phyloP scores from a whole-genome alignment of 2,329 filamentous ascomycete species.

The Fusarium cicatricum region DNA sequence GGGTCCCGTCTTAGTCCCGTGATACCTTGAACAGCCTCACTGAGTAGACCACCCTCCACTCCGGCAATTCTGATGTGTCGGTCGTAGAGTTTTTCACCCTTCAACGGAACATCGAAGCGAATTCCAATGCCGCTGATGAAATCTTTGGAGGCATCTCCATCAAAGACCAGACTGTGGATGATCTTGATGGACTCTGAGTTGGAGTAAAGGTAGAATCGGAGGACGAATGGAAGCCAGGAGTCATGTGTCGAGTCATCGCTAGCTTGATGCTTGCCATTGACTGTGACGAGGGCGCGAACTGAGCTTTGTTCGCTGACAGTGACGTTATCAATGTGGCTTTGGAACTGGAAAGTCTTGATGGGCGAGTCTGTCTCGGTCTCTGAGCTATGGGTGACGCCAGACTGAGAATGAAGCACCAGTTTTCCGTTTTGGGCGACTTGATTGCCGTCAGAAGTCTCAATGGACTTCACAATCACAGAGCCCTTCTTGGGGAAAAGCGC shows the following conservation, averaged over 20 bases:
- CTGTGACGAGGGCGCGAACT: slow-evolving; percentile 54
- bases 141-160: slow-evolving; percentile 57
- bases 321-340: slow-evolving; percentile 60
- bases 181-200: slow-evolving; percentile 63
- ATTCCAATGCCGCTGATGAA: slow-evolving; percentile 65
- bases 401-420: slow-evolving; percentile 62
- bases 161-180: slow-evolving; percentile 65
- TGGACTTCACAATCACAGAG: slow-evolving; percentile 48
- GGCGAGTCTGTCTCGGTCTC: slow-evolving; percentile 36
- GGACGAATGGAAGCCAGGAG: slow-evolving; percentile 60
- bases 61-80: slow-evolving; percentile 66
- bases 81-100: slow-evolving; percentile 62
- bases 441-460: slow-evolving; percentile 52
- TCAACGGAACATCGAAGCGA: slow-evolving; percentile 63
- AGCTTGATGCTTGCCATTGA: slow-evolving; percentile 50
- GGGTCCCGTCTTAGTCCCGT: slow-evolving; percentile 66
- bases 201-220: slow-evolving; percentile 66
- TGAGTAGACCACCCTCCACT: slow-evolving; percentile 62
- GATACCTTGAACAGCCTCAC: slow-evolving; percentile 66
- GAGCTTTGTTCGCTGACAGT: slow-evolving; percentile 54
- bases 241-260: slow-evolving; percentile 43
- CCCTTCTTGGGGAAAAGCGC: slow-evolving; percentile 55
- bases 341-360: slow-evolving; percentile 55
- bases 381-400: slow-evolving; percentile 50
- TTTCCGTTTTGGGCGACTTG: slow-evolving; percentile 56